These are phyloP conservation scores for Aspergillus wentii DNA, from an alignment of 495 filamentous ascomycete genomes.

Conservation along the genomic window DNA sequence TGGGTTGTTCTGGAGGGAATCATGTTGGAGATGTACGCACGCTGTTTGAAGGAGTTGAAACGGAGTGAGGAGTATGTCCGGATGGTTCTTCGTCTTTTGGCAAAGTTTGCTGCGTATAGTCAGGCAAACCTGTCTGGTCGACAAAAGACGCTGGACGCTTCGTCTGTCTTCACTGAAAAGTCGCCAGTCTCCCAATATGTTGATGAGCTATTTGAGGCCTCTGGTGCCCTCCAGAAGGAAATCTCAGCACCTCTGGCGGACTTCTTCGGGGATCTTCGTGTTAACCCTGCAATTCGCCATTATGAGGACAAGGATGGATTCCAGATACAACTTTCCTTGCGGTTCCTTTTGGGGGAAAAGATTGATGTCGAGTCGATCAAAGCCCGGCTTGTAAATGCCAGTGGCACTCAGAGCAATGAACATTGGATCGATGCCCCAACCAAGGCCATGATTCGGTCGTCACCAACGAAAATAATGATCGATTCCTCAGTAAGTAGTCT, in stretches of 20 bases:
- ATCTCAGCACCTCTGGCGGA: conserved; percentile 60
- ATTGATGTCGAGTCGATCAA: conserved; percentile 63
- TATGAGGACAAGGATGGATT: conserved; percentile 73
- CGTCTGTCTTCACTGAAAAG: conserved; percentile 42
- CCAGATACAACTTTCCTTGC: conserved; percentile 61
- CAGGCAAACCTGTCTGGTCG: conserved; percentile 28
- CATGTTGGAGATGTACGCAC: conserved; percentile 81
- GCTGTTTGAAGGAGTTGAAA: conserved; percentile 73
- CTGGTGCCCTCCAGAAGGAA: conserved; percentile 57
- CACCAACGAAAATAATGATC: conserved; percentile 31
- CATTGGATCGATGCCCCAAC: conserved; percentile 36
- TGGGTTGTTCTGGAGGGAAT: conserved; percentile 78
- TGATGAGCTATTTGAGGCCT: conserved; percentile 58
- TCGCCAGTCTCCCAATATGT: conserved; percentile 59
- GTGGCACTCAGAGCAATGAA: conserved; percentile 28
- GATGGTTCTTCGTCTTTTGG: conserved; percentile 67
- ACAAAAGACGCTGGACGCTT: conserved; percentile 29
- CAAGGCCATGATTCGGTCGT: conserved; percentile 32
- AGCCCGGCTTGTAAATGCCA: conserved; percentile 52
- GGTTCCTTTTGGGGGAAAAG: conserved; percentile 67
- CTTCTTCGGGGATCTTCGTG: conserved; percentile 66
- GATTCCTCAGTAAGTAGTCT: conserved; percentile 31
- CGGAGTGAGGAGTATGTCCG: conserved; percentile 76
- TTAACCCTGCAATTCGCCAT: conserved; percentile 68
- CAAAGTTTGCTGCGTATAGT: conserved; percentile 55